Evolutionary conservation across 139 green algal species (phyloP).

Genomic region (Monoraphidium neglectum): DNA sequence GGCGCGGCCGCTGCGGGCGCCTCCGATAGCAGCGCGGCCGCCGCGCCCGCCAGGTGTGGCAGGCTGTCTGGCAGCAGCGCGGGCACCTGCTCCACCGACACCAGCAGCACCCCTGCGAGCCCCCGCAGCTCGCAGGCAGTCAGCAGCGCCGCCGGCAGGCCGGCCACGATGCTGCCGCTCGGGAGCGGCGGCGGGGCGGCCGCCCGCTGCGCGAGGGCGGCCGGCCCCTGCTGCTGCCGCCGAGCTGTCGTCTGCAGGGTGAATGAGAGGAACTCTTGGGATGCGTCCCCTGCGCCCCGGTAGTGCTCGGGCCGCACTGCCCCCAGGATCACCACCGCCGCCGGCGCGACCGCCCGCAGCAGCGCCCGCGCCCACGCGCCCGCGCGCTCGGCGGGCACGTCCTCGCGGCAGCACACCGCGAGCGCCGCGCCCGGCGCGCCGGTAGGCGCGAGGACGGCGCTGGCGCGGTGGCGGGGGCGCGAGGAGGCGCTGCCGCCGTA

Average conservation of each 20-base stretch:
- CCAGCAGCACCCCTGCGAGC: constrained; percentile 26
- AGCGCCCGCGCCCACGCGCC: constrained; percentile 30
- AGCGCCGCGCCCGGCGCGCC: constrained; percentile 4
- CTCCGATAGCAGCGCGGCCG: not conserved
- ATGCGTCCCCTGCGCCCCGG: constrained; percentile 28
- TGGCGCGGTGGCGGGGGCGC: not conserved
- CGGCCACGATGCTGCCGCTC: constrained; percentile 40
- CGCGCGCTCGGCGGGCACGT: constrained; percentile 27
- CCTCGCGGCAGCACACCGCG: constrained; percentile 28
- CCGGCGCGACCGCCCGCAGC: constrained; percentile 17
- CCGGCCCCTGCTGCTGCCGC: constrained; percentile 1
- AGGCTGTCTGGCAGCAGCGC: constrained; percentile 18
- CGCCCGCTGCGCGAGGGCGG: not conserved
- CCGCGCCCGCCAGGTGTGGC: not conserved
- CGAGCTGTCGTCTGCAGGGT: constrained; percentile 1
- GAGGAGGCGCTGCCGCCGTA: not conserved
- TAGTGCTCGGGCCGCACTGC: constrained; percentile 29
- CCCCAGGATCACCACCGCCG: constrained; percentile 27
- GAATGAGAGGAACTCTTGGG: constrained; percentile 38
- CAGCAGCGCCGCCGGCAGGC: constrained; percentile 41
- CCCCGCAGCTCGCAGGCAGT: constrained; percentile 30
- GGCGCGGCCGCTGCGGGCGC: not conserved
- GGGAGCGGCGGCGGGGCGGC: constrained; percentile 29
- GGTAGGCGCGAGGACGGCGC: not conserved
- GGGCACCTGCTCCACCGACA: constrained; percentile 36